Evolutionary conservation across 371 early-diverging fungal genomes (phyloP), one percentile per base, ranked within the genome.

Genomic region (Mortierella sp.): DNA sequence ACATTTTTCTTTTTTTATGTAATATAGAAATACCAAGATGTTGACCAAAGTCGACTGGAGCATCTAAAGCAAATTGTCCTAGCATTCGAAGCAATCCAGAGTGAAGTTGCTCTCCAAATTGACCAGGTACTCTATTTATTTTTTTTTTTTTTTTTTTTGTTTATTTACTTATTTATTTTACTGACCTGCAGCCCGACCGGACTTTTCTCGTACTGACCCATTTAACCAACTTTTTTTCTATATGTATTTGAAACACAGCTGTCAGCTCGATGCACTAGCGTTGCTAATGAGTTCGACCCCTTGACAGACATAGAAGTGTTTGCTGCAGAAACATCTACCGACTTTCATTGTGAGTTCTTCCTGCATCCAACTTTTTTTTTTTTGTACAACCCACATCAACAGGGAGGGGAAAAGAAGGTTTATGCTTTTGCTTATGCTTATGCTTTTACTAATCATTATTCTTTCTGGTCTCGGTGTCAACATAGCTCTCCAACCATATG

Each of bases 81-180:
- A 18, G 60, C 65, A 2, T 89, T 87, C 58, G 87, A 87, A 68
- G 67, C 81, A 1, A 62, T 87, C 26, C 89, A 89, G 58, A 83
- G 82, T 59, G 83, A 83, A 55, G 72, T 81, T 55, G 50, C 82
- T 60, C 63, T 82, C 21, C 81, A 86, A 70, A 83, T 84, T 26
- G 75, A 80, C 15, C 83, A 85, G 75, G 79, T 72, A 64, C 16
- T 28, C 30, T 5, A 1, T 29, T 6, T 9, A 5, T 7, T 19
- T 67, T 25, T 28, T 18, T 14, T 60, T 23, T 4, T n/a, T 4
- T n/a, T n/a, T n/a, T n/a, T n/a, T n/a, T n/a, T n/a, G n/a, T n/a
- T n/a, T n/a, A n/a, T n/a, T n/a, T n/a, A 48, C 50, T 5, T 29
- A 16, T 7, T 48, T 3, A 15, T 21, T 63, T 44, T 44, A 23